These are phyloP conservation scores for Penicillium sp. DNA, from an alignment of 2,329 filamentous ascomycete genomes.

Conservation along the genomic window DNA sequence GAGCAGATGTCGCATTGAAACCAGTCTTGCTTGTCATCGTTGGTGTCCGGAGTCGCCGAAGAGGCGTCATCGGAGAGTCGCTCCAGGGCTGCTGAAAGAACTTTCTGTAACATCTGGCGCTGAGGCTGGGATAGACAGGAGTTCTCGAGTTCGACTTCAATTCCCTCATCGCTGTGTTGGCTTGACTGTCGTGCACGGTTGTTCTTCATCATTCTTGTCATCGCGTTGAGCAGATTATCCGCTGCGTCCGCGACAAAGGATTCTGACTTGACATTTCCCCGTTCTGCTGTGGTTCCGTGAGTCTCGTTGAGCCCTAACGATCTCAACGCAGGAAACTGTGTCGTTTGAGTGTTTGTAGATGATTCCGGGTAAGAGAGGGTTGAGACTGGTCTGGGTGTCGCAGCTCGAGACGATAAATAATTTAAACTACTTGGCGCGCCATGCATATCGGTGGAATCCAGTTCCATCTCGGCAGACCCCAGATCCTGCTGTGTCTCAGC, in stretches of 20 bases:
- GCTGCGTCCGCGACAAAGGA: constrained; percentile 30
- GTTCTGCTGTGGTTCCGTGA: not conserved
- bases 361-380: not conserved
- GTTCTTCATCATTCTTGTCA: constrained; percentile 35
- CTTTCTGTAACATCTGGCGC: constrained; percentile 33
- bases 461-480: constrained; percentile 11
- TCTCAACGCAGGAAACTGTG: constrained; percentile 1
- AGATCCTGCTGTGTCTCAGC: constrained; percentile 18
- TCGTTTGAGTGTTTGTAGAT: not conserved
- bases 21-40: constrained; percentile 24
- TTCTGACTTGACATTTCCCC: constrained; percentile 15
- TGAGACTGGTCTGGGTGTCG: constrained; percentile 5
- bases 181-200: constrained; percentile 23
- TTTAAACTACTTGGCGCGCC: not conserved
- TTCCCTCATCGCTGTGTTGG: constrained; percentile 21
- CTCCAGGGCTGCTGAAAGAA: constrained; percentile 30
- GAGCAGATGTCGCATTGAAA: constrained; percentile 32
- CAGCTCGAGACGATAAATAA: not conserved
- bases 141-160: constrained; percentile 19
- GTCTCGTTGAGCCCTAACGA: not conserved
- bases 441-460: not conserved
- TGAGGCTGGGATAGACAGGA: constrained; percentile 27
- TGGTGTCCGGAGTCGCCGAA: not conserved
- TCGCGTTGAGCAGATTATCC: constrained; percentile 31
- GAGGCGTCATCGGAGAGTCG: constrained; percentile 21